A percentile compares a stretch with the other conserved stretches of the same genome.
Evolutionary conservation across 257 asterid genomes (phyloP).

Genomic region (Pogostemon cablin): DNA sequence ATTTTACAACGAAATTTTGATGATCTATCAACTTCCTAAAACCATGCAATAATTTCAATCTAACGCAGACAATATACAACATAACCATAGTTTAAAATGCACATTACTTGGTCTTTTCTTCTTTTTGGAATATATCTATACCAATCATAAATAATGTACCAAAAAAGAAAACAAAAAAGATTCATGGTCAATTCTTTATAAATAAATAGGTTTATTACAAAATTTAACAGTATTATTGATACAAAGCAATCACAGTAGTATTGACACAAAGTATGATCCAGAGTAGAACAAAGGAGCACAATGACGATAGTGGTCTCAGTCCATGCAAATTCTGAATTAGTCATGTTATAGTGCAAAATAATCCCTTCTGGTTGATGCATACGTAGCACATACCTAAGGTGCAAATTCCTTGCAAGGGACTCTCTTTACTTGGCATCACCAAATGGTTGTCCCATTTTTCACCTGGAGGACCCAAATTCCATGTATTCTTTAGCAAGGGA

Average conservation of each 20-base stretch:
- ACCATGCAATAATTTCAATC: neutral
- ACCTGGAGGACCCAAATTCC: conserved; percentile 31
- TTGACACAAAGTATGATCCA: neutral
- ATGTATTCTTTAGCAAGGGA: conserved; percentile 23
- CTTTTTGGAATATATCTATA: neutral
- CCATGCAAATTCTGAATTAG: neutral
- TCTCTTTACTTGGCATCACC: conserved; percentile 28
- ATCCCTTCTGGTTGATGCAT: conserved; percentile 21
- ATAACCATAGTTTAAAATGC: neutral
- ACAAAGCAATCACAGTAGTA: neutral
- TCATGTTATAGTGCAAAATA: neutral
- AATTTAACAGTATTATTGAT: neutral
- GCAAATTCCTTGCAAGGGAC: conserved; percentile 22
- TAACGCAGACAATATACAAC: neutral
- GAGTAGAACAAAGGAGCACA: conserved; percentile 9
- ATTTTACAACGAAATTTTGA: neutral
- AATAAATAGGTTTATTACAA: neutral
- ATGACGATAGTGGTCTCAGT: neutral
- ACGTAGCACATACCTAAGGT: conserved; percentile 34
- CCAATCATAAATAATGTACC: neutral
- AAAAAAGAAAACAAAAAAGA: conserved; percentile 6
- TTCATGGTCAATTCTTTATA: neutral
- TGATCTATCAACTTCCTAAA: conserved; percentile 9
- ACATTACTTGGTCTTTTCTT: neutral
- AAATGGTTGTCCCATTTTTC: conserved; percentile 33